Conservation (phyloP, 1,284 basidiomycete genomes). For the Dichomitus squalens region DNA sequence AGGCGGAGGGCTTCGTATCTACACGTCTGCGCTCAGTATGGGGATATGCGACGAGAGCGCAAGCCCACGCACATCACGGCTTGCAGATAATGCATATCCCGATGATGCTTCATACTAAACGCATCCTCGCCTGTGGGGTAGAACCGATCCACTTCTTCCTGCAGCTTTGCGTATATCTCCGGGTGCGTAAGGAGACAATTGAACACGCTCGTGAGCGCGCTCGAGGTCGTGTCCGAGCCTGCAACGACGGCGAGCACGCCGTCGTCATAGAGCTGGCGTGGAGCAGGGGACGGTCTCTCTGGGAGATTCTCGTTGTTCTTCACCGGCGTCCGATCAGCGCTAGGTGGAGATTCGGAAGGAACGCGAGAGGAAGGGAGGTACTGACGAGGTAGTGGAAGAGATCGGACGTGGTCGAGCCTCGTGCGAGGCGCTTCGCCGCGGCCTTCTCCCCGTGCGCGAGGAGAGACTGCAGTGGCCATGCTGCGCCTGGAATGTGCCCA, state of each 20-base stretch:
- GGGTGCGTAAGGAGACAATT: constrained; percentile 27
- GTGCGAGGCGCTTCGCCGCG: constrained; percentile 6
- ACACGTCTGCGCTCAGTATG: constrained; percentile 9
- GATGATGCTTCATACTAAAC: constrained; percentile 24
- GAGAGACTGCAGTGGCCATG: constrained; percentile 3
- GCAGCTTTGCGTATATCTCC: constrained; percentile 24
- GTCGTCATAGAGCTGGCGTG: constrained; percentile 23
- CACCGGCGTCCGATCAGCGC: constrained; percentile 27
- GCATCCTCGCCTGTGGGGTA: constrained; percentile 32
- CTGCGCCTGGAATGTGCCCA: constrained; percentile 9
- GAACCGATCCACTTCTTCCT: constrained; percentile 31
- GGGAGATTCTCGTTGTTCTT: constrained; percentile 26
- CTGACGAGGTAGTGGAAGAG: constrained; percentile 25
- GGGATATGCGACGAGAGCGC: not conserved
- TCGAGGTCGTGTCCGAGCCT: constrained; percentile 37
- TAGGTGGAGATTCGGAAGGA: too few species aligned
- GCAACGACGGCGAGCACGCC: constrained; percentile 27
- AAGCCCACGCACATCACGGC: constrained; percentile 31
- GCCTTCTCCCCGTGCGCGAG: constrained; percentile 1
- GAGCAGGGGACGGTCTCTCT: constrained; percentile 14
- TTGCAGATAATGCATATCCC: constrained; percentile 33
- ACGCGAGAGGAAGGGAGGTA: not conserved
- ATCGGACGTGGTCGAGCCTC: constrained; percentile 16
- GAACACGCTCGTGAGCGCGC: constrained; percentile 23
- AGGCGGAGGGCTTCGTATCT: constrained; percentile 63